These are phyloP conservation scores for Ambrosia hybrid DNA, from an alignment of 140 eudicot species.

Conservation along the genomic window DNA sequence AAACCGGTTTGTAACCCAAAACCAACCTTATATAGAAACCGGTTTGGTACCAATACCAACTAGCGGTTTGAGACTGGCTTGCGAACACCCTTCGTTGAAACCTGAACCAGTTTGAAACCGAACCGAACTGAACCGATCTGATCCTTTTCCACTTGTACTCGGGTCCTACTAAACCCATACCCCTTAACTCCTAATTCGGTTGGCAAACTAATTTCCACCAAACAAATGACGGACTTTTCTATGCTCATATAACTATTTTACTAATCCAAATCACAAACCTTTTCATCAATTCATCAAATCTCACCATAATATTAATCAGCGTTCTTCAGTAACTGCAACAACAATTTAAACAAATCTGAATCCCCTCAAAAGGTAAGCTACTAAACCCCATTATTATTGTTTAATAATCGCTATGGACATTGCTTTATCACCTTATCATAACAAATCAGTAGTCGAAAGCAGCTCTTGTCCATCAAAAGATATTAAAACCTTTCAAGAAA, in stretches of 20 bases:
- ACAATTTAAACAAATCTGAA: neutral
- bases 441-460: constrained; percentile 37
- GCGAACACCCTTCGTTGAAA: too few relatives aligned
- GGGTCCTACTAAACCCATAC: too few relatives aligned
- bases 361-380: constrained; percentile 6
- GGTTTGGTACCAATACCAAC: too few relatives aligned
- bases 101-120: too few relatives aligned
- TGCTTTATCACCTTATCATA: constrained; percentile 35
- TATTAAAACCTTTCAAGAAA: constrained; percentile 20
- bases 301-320: neutral
- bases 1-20: too few relatives aligned
- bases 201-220: constrained; percentile 26
- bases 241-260: constrained; percentile 1
- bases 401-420: constrained; percentile 45
- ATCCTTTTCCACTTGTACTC: too few relatives aligned
- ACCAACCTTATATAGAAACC: too few relatives aligned
- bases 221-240: constrained; percentile 29
- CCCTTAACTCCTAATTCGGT: neutral
- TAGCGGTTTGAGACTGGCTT: too few relatives aligned
- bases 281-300: constrained; percentile 8
- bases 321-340: neutral
- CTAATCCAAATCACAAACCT: neutral
- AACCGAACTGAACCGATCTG: too few relatives aligned
- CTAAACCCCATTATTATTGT: neutral
- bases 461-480: constrained; percentile 21